Evolutionary conservation across 179 eudicot genomes (phyloP), one percentile per base, ranked within the genome.

Genomic region (Amaranthus tricolor): DNA sequence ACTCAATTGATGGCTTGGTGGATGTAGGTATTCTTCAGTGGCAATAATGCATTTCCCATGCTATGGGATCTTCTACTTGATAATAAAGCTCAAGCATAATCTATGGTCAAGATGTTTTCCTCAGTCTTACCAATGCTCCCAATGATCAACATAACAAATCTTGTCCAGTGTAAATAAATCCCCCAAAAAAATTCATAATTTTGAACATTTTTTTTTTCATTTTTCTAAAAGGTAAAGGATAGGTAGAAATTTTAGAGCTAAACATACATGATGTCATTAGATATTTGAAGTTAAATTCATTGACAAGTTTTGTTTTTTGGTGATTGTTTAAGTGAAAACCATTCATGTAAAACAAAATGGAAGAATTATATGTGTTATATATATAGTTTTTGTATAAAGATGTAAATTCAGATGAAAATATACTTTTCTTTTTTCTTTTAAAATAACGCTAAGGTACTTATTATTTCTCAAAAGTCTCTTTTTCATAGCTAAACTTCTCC

Each of bases 41-140:
- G 97, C 90, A 53, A n/a, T 92, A 82, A 85, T 94, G 96, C 98
- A 94, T 62, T 70, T 92, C 67, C 93, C 96, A 47, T 94, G 96
- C 80, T 94, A 84, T 67, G 96, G 96, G 45, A 57, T 92, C 71
- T 94, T 89, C 78, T 81, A 84, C 49, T 62, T 92, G 66, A 77
- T 92, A 48, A 88, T 90, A 79, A 94, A 92, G 84, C 63, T 86
- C 80, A 94, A 94, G 82, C 92, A 85, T 82, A 49, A 19, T 40
- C 73, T 87, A 49, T 75, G 89, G 68, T 76, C 85, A 50, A 90
- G 72, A 83, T 88, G 80, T 81, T 92, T 92, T 65, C 97, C 97
- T 20, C 72, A 58, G 16, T 82, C 96, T 58, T 89, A 84, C 64
- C 93, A 84, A 53, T 78, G 77, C 77, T 77, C 78, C 13, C 74